Conservation (phyloP, 257 asterid species). For the Coffea canephora region DNA sequence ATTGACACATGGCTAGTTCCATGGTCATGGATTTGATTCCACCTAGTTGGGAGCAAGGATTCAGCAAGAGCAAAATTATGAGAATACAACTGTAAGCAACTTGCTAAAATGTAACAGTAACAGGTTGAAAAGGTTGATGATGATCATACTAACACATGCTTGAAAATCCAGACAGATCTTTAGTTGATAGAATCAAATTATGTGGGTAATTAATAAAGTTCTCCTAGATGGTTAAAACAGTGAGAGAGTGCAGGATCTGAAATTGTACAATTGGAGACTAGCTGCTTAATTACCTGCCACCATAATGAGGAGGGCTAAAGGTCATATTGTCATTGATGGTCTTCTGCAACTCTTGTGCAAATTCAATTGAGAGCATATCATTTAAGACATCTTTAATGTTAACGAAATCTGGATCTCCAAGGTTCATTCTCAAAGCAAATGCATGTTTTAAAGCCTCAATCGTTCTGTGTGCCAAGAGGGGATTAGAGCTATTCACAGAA, state of each 20-base stretch:
- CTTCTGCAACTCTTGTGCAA: conserved; percentile 42
- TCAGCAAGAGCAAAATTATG: neutral
- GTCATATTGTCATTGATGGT: conserved; percentile 50
- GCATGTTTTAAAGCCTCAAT: conserved; percentile 70
- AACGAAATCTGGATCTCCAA: conserved; percentile 67
- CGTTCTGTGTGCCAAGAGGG: conserved; percentile 51
- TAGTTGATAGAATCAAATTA: neutral
- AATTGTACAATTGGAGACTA: neutral
- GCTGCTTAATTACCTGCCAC: conserved; percentile 46
- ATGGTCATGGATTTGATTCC: conserved; percentile 59
- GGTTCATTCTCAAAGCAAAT: conserved; percentile 54
- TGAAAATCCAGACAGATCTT: neutral
- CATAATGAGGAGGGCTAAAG: conserved; percentile 53
- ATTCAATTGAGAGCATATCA: conserved; percentile 51
- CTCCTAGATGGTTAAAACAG: neutral
- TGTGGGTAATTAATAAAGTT: neutral
- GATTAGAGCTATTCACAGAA: conserved; percentile 23
- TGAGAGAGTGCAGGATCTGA: neutral
- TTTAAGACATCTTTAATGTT: conserved; percentile 22
- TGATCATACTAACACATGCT: neutral
- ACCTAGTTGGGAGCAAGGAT: conserved; percentile 34
- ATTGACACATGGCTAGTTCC: conserved; percentile 75
- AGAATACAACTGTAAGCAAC: neutral
- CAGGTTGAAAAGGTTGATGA: neutral
- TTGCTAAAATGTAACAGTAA: too few species aligned